Percentiles rank a stretch among this genome's conserved stretches.
Conservation (phyloP, 768 basidiomycete genomes). For the Suillus ampliporus region DNA sequence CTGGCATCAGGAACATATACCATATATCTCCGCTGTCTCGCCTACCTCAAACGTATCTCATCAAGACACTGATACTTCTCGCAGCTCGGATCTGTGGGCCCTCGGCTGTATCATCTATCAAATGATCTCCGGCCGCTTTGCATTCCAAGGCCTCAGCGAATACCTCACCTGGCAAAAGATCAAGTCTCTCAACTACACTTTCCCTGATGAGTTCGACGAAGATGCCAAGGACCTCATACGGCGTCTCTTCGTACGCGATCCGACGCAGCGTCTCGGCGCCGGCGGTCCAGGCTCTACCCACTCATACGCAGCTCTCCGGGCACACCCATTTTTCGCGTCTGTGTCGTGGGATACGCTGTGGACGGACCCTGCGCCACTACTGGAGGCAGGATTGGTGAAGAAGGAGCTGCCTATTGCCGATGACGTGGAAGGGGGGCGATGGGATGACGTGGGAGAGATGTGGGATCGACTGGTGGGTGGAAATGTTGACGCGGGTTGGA, state of each 20-base stretch:
- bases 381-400: constrained; percentile 64
- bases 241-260: constrained; percentile 75
- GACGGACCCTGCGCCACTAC: constrained; percentile 61
- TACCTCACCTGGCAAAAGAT: constrained; percentile 97
- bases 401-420: constrained; percentile 43
- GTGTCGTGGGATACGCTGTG: constrained; percentile 71
- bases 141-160: constrained; percentile 90
- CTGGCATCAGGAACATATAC: background rate
- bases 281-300: constrained; percentile 44
- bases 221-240: constrained; percentile 82
- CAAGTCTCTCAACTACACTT: constrained; percentile 83
- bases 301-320: constrained; percentile 54
- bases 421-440: constrained; percentile 41
- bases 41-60: background rate
- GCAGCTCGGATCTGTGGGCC: constrained; percentile 93
- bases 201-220: constrained; percentile 85
- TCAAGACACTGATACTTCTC: constrained; percentile 11
- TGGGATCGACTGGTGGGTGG: constrained; percentile 56
- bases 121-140: constrained; percentile 89
- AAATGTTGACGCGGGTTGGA: constrained; percentile 28
- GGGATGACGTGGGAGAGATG: constrained; percentile 58
- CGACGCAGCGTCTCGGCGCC: constrained; percentile 64
- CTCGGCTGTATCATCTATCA: constrained; percentile 94
- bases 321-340: constrained; percentile 64
- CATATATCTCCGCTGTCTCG: constrained; percentile 2